Conservation (phyloP, 331 rosid species). For the Cydonia oblonga region DNA sequence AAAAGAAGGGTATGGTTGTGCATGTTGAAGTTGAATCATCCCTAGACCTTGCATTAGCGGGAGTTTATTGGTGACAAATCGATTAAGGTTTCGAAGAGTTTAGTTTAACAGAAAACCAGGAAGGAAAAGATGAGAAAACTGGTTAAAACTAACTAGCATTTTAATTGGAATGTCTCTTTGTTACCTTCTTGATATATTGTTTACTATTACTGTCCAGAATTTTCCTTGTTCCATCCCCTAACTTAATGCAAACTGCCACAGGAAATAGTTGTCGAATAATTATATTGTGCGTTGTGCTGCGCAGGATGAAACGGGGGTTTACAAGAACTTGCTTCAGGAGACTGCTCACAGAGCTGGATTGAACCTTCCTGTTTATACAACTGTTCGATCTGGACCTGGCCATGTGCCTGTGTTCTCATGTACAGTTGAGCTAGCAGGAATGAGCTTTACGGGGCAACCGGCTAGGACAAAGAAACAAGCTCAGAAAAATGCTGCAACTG, state of each 20-base stretch:
- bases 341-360: slow-evolving; percentile 85
- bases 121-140: not conserved
- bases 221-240: not conserved
- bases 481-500: slow-evolving; percentile 70
- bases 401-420: slow-evolving; percentile 59
- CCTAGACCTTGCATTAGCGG: not conserved
- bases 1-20: not conserved
- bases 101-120: not conserved
- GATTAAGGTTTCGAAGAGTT: not conserved
- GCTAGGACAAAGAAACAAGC: slow-evolving; percentile 82
- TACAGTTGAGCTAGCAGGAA: slow-evolving; percentile 75
- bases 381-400: slow-evolving; percentile 60
- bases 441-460: slow-evolving; percentile 51
- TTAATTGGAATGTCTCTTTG: not conserved
- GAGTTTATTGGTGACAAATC: not conserved
- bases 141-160: not conserved
- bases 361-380: slow-evolving; percentile 62
- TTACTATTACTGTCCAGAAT: not conserved
- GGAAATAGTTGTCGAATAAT: not conserved
- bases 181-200: not conserved
- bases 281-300: not conserved
- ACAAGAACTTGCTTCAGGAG: slow-evolving; percentile 83
- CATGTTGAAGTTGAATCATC: not conserved
- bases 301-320: slow-evolving; percentile 77
- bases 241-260: not conserved